Conservation (phyloP, 345 rosid species). For the Populus euphratica region DNA sequence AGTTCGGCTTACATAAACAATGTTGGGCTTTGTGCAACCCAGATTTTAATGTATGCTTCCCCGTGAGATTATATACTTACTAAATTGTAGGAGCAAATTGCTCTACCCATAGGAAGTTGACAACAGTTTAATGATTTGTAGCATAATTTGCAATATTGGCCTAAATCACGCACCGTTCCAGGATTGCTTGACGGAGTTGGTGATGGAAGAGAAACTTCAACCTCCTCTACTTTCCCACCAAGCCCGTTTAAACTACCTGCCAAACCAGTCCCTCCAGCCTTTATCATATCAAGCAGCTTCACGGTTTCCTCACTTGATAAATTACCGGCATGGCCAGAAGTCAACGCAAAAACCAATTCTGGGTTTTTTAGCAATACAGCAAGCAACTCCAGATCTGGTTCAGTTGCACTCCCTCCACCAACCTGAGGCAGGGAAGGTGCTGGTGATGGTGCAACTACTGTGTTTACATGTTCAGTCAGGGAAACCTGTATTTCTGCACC, state of each 20-base stretch:
- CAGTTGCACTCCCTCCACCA: slow-evolving; percentile 29
- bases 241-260: slow-evolving; percentile 25
- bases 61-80: neutral
- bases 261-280: slow-evolving; percentile 46
- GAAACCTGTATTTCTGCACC: slow-evolving; percentile 46
- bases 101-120: slow-evolving; percentile 6
- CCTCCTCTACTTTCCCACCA: slow-evolving; percentile 48
- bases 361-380: slow-evolving; percentile 93
- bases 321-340: slow-evolving; percentile 72
- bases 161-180: slow-evolving; percentile 87
- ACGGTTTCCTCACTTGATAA: slow-evolving; percentile 62
- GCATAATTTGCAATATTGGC: slow-evolving; percentile 37
- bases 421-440: slow-evolving; percentile 37
- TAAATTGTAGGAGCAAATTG: slow-evolving; percentile 2
- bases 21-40: neutral
- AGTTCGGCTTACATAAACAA: neutral
- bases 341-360: slow-evolving; percentile 79
- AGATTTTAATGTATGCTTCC: neutral
- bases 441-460: slow-evolving; percentile 28
- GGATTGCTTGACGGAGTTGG: slow-evolving; percentile 87
- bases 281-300: slow-evolving; percentile 76
- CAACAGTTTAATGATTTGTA: slow-evolving; percentile 15
- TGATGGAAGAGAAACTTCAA: slow-evolving; percentile 90
- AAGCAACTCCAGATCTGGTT: slow-evolving; percentile 91
- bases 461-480: slow-evolving; percentile 33